Conservation (phyloP, 805 yeast genomes). For the Schizosaccharomyces lindneri region DNA sequence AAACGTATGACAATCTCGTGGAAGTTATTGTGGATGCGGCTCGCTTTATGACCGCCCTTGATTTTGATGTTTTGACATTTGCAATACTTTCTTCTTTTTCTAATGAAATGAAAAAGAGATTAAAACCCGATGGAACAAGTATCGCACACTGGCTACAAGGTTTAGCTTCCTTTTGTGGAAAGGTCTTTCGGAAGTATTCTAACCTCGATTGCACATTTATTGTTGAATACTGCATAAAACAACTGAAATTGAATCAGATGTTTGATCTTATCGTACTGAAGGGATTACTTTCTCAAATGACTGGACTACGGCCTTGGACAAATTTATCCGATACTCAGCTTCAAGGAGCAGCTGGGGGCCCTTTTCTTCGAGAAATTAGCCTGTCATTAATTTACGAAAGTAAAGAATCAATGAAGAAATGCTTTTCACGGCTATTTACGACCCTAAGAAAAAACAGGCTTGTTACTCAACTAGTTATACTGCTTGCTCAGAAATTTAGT, state of each 20-base stretch:
- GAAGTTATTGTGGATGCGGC: conserved; percentile 60
- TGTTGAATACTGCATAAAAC: conserved; percentile 32
- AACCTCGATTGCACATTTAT: conserved; percentile 38
- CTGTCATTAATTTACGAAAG: conserved; percentile 22
- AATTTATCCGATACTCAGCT: conserved; percentile 46
- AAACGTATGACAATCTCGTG: conserved; percentile 72
- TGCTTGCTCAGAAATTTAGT: conserved; percentile 27
- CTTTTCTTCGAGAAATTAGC: conserved; percentile 28
- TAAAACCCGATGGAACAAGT: conserved; percentile 52
- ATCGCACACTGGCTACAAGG: conserved; percentile 62
- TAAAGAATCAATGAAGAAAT: conserved; percentile 22
- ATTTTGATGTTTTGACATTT: conserved; percentile 66
- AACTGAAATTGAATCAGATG: conserved; percentile 33
- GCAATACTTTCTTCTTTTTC: conserved; percentile 49
- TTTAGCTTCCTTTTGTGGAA: conserved; percentile 53
- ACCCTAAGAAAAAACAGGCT: conserved; percentile 19
- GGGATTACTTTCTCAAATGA: conserved; percentile 45
- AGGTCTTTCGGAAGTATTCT: conserved; percentile 31
- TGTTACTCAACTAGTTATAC: conserved; percentile 38
- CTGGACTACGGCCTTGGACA: conserved; percentile 48
- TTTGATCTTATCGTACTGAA: conserved; percentile 38
- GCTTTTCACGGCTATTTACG: conserved; percentile 28
- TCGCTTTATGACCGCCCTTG: conserved; percentile 42
- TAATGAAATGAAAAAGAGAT: conserved; percentile 32
- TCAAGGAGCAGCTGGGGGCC: conserved; percentile 37